These are phyloP conservation scores for Knoxia roxburghii DNA, from an alignment of 257 asterid genomes.

Conservation along the genomic window DNA sequence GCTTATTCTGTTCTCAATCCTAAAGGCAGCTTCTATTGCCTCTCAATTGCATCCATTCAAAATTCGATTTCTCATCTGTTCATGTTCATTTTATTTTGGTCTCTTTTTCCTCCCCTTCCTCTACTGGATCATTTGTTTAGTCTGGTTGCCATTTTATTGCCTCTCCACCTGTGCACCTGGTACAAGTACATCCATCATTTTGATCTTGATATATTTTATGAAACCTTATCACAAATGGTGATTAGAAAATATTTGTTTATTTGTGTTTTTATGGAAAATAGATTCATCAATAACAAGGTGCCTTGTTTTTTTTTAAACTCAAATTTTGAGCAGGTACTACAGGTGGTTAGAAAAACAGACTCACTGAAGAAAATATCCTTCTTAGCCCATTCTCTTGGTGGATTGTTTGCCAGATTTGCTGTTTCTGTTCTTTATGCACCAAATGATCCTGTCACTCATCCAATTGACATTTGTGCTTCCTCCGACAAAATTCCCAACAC, in stretches of 20 bases:
- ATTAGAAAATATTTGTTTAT: background rate
- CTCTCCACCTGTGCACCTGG: background rate
- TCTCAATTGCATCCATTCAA: background rate
- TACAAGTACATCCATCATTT: background rate
- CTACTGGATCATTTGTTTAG: background rate
- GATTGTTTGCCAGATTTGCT: conserved; percentile 88
- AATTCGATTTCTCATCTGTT: too few species aligned
- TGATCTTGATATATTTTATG: too few species aligned
- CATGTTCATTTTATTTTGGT: background rate
- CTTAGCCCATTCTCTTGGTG: conserved; percentile 97
- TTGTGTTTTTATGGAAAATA: background rate
- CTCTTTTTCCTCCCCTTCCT: background rate
- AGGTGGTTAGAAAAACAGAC: conserved; percentile 54
- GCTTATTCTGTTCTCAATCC: background rate
- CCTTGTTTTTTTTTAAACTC: background rate
- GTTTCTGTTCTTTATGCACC: conserved; percentile 61
- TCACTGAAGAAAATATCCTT: conserved; percentile 73
- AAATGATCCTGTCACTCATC: conserved; percentile 23
- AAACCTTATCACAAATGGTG: too few species aligned
- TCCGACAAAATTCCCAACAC: conserved; percentile 22
- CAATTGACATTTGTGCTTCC: conserved; percentile 27
- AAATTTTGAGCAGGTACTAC: conserved; percentile 46
- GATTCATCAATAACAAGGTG: background rate
- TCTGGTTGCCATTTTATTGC: background rate
- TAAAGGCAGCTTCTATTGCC: background rate